Evolutionary conservation across 768 basidiomycete species (phyloP).

Genomic region (Glaciozyma martinii): DNA sequence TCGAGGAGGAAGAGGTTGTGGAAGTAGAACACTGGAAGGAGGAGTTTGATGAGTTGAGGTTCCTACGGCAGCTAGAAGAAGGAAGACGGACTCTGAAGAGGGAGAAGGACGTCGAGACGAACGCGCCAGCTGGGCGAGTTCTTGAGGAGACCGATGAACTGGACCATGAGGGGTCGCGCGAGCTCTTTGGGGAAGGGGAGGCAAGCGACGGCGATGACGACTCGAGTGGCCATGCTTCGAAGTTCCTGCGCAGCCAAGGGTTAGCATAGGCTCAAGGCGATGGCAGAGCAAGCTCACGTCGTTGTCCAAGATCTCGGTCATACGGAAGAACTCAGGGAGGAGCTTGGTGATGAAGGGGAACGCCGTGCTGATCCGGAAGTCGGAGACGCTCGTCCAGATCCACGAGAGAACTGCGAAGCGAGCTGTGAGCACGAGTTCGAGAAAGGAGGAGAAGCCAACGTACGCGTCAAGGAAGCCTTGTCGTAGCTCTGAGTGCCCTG

Average conservation of each 20-base stretch:
- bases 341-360: constrained; percentile 34
- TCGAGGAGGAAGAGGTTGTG: constrained; percentile 71
- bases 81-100: constrained; percentile 45
- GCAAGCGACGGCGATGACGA: constrained; percentile 76
- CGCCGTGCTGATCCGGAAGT: constrained; percentile 25
- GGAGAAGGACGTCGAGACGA: constrained; percentile 71
- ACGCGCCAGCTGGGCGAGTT: constrained; percentile 77
- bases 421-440: not conserved
- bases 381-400: constrained; percentile 32
- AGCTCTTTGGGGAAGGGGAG: constrained; percentile 65
- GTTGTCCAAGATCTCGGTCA: constrained; percentile 39
- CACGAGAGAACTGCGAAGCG: constrained; percentile 29
- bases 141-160: constrained; percentile 67
- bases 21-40: constrained; percentile 46
- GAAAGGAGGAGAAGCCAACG: not conserved
- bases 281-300: not conserved
- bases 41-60: not conserved
- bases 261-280: constrained; percentile 39
- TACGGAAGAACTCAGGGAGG: constrained; percentile 38
- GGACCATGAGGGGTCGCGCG: constrained; percentile 59
- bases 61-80: too few species aligned
- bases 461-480: constrained; percentile 31
- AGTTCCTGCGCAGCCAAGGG: constrained; percentile 46
- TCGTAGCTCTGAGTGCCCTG: constrained; percentile 34
- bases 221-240: constrained; percentile 53